These are phyloP conservation scores for Cercis canadensis DNA, from an alignment of 306 rosid species.

Conservation along the genomic window DNA sequence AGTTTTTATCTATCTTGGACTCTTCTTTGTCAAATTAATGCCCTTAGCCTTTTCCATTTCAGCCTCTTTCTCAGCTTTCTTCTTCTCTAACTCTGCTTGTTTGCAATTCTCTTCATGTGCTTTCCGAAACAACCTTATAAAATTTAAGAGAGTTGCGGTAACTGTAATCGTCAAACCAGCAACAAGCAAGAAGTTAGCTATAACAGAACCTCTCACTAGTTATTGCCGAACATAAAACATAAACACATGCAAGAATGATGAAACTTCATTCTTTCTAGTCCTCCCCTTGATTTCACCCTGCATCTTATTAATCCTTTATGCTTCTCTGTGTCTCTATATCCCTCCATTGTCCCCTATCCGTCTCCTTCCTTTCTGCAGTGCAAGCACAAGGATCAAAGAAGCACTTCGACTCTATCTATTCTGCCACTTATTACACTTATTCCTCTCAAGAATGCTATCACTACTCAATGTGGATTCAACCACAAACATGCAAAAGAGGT, in stretches of 20 bases:
- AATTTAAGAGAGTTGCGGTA: constrained; percentile 78
- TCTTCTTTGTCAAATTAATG: constrained; percentile 55
- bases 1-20: constrained; percentile 57
- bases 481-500: neutral
- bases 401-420: neutral
- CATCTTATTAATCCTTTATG: constrained; percentile 18
- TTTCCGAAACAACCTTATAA: constrained; percentile 84
- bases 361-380: neutral
- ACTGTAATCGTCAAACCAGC: constrained; percentile 67
- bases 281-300: neutral
- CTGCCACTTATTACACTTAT: neutral
- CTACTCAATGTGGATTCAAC: neutral
- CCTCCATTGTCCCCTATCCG: constrained; percentile 1
- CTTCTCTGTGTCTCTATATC: constrained; percentile 1
- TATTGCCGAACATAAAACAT: constrained; percentile 13
- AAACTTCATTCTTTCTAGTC: constrained; percentile 15
- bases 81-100: constrained; percentile 91
- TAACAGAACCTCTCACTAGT: constrained; percentile 7
- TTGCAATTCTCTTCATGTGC: constrained; percentile 93
- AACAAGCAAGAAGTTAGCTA: constrained; percentile 32
- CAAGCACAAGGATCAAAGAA: too few species aligned
- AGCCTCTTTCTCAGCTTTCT: constrained; percentile 87
- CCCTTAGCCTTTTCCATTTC: constrained; percentile 96
- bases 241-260: constrained; percentile 21
- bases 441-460: neutral